Evolutionary conservation across 2,329 filamentous ascomycete species (phyloP).

Genomic region (Zelopaecilomyces penicillatus): DNA sequence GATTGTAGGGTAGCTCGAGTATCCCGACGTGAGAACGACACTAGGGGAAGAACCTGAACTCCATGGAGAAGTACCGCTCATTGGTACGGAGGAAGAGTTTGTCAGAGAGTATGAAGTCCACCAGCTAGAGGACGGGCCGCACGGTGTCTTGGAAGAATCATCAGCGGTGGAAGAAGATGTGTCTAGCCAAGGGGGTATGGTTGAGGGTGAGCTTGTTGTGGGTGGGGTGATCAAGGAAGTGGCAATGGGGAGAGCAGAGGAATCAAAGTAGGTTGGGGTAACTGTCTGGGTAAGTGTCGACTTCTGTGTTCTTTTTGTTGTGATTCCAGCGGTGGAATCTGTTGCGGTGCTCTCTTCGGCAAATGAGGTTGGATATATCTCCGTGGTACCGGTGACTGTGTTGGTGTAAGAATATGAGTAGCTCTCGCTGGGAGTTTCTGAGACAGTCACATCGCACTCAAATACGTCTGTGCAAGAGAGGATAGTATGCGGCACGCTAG

Average conservation of each 20-base stretch:
- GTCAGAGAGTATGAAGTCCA: background rate
- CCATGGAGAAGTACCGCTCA: too few species aligned
- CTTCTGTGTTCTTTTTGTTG: background rate
- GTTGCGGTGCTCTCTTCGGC: background rate
- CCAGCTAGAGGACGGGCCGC: background rate
- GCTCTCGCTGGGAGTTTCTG: too few species aligned
- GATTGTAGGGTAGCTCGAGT: background rate
- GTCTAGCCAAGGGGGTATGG: background rate
- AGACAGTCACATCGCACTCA: background rate
- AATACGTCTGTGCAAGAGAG: background rate
- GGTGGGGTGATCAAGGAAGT: too few species aligned
- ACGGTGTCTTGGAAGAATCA: background rate
- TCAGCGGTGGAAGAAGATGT: background rate
- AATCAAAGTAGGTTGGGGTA: background rate
- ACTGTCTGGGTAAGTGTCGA: constrained; percentile 7
- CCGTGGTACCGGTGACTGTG: background rate
- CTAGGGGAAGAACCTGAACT: too few species aligned
- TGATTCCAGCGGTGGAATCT: background rate
- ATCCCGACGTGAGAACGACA: background rate
- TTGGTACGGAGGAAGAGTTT: background rate
- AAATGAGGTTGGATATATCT: background rate
- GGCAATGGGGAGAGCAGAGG: background rate
- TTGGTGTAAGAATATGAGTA: background rate
- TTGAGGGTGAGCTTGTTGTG: background rate
- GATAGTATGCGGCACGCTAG: background rate